Conservation (phyloP, 1,139 yeast genomes). For the Diutina scorzettiae region DNA sequence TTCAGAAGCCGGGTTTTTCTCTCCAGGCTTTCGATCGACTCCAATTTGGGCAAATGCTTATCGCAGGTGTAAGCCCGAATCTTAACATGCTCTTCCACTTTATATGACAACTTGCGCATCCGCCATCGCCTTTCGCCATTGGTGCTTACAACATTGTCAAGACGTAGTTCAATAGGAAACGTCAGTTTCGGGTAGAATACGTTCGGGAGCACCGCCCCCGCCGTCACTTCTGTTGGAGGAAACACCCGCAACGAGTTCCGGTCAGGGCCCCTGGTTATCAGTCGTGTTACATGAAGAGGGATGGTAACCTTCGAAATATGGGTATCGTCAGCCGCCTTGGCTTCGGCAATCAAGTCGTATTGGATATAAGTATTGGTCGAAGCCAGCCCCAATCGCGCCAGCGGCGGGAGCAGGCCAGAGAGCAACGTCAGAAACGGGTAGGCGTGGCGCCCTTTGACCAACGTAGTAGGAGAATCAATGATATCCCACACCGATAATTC, state of each 20-base stretch:
- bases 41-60: constrained; percentile 38
- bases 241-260: constrained; percentile 80
- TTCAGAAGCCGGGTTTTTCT: constrained; percentile 12
- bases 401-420: constrained; percentile 86
- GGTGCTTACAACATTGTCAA: constrained; percentile 60
- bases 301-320: constrained; percentile 26
- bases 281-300: constrained; percentile 68
- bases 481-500: constrained; percentile 87
- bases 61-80: constrained; percentile 48
- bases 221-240: constrained; percentile 89
- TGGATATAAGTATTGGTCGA: constrained; percentile 44
- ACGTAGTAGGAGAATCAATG: constrained; percentile 40
- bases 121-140: constrained; percentile 68
- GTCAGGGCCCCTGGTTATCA: constrained; percentile 73
- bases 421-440: constrained; percentile 90
- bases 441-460: constrained; percentile 61
- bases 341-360: constrained; percentile 65
- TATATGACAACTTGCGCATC: constrained; percentile 82
- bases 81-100: constrained; percentile 72
- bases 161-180: constrained; percentile 68
- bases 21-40: constrained; percentile 33
- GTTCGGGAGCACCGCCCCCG: constrained; percentile 77
- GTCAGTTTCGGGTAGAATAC: constrained; percentile 81
- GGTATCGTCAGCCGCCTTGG: constrained; percentile 10
- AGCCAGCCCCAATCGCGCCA: constrained; percentile 48